Evolutionary conservation across 2,329 filamentous ascomycete species (phyloP).

Genomic region (Colletotrichum horii): DNA sequence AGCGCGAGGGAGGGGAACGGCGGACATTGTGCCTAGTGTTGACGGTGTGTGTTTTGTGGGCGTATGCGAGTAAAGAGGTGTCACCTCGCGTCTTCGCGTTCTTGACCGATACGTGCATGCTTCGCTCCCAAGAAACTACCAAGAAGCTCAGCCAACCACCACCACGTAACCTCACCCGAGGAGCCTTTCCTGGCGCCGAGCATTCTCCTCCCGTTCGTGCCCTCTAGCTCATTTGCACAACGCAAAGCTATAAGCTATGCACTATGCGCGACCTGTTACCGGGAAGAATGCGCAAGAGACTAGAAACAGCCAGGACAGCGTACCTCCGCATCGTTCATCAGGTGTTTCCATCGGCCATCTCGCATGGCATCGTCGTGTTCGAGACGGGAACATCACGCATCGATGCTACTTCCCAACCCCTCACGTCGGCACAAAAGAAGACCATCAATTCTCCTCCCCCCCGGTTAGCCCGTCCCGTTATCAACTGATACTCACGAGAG

Average conservation of each 20-base stretch:
- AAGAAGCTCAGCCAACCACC: background rate
- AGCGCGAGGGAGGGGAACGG: background rate
- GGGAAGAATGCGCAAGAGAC: background rate
- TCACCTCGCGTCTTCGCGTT: background rate
- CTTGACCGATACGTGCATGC: background rate
- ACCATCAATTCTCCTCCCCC: background rate
- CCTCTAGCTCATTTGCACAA: background rate
- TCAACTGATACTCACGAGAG: background rate
- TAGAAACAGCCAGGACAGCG: background rate
- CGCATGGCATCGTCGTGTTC: constrained; percentile 4
- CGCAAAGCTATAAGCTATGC: background rate
- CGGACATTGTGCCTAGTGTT: background rate
- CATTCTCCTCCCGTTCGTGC: background rate
- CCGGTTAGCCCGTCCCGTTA: background rate
- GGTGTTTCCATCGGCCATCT: constrained; percentile 8
- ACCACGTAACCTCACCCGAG: background rate
- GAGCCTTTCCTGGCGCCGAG: background rate
- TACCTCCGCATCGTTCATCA: background rate
- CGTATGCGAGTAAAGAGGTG: background rate
- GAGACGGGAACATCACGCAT: background rate
- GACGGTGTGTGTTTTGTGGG: background rate
- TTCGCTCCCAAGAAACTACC: background rate
- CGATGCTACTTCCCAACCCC: background rate
- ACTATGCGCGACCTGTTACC: background rate
- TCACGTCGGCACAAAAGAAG: background rate